A percentile compares a stretch with the other conserved stretches of the same genome.
Evolutionary conservation across 805 yeast genomes (phyloP).

Genomic region (Lachancea sp.): DNA sequence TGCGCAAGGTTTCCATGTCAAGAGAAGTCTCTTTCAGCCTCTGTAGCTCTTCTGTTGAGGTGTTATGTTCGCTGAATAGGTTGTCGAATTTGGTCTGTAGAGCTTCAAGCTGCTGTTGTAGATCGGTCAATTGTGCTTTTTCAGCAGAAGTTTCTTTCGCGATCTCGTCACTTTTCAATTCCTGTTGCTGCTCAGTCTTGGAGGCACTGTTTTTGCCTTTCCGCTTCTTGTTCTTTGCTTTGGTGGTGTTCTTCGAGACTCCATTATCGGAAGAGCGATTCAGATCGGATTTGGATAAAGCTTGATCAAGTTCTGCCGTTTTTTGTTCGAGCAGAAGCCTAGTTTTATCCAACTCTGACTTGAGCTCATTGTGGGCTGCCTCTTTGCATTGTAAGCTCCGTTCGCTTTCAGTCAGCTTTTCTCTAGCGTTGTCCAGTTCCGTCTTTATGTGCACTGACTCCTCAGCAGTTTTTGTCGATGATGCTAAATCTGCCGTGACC

Average conservation of each 20-base stretch:
- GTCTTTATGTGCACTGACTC: not conserved
- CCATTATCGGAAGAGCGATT: not conserved
- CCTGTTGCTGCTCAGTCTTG: too few species aligned
- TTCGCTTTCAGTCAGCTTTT: not conserved
- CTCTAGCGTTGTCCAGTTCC: not conserved
- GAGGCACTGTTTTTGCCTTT: conserved; percentile 5
- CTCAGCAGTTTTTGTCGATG: not conserved
- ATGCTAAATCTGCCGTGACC: not conserved
- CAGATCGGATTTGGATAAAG: not conserved
- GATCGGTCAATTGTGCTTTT: conserved; percentile 2
- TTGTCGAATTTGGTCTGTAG: not conserved
- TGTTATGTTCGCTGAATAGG: conserved; percentile 5
- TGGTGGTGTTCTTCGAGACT: conserved; percentile 3
- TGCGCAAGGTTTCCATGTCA: conserved; percentile 6
- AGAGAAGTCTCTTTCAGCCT: not conserved
- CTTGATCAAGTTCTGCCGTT: not conserved
- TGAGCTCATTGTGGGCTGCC: not conserved
- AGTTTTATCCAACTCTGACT: not conserved
- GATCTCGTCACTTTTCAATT: not conserved
- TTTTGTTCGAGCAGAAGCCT: not conserved
- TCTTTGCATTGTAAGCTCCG: conserved; percentile 9
- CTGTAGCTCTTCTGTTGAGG: conserved; percentile 1
- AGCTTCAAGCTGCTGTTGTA: conserved; percentile 4
- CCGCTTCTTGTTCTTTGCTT: conserved; percentile 21
- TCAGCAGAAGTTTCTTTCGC: not conserved